Conservation (phyloP, 768 basidiomycete genomes). For the Hygrocybe coccinea region DNA sequence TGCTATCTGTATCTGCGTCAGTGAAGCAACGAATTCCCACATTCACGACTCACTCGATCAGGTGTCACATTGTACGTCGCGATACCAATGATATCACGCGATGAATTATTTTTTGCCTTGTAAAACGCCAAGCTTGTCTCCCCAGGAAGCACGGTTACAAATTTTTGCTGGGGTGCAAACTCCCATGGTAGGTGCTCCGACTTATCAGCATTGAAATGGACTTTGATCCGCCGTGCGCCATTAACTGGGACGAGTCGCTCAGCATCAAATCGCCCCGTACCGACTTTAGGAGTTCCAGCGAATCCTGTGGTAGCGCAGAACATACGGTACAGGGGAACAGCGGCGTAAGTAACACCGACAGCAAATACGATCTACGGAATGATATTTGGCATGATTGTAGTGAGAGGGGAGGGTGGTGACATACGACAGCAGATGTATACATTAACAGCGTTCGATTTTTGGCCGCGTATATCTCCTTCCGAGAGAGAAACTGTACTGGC, state of each 20-base stretch:
- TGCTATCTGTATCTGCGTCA: slow-evolving; percentile 60
- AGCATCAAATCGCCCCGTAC: slow-evolving; percentile 77
- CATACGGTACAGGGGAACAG: slow-evolving; percentile 94
- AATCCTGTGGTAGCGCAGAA: slow-evolving; percentile 98
- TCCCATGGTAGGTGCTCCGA: slow-evolving; percentile 89
- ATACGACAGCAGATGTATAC: slow-evolving; percentile 79
- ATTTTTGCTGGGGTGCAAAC: slow-evolving; percentile 87
- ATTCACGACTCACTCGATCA: slow-evolving; percentile 66
- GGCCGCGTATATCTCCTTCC: slow-evolving; percentile 43
- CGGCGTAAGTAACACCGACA: slow-evolving; percentile 89
- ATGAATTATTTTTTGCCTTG: slow-evolving; percentile 79
- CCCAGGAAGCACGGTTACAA: slow-evolving; percentile 85
- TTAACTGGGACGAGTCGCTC: slow-evolving; percentile 78
- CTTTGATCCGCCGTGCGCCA: slow-evolving; percentile 71
- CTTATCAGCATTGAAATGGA: slow-evolving; percentile 93
- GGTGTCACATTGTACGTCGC: slow-evolving; percentile 99
- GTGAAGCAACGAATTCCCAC: not conserved
- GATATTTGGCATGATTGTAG: slow-evolving; percentile 5
- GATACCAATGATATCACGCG: slow-evolving; percentile 92
- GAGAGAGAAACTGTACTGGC: slow-evolving; percentile 16
- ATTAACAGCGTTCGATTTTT: slow-evolving; percentile 73
- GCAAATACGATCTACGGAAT: slow-evolving; percentile 63
- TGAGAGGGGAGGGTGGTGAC: slow-evolving; percentile 22
- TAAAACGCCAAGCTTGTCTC: slow-evolving; percentile 97
- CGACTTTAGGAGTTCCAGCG: slow-evolving; percentile 88